These are phyloP conservation scores for Funneliformis mosseae DNA, from an alignment of 192 early-diverging fungal genomes.

Conservation along the genomic window DNA sequence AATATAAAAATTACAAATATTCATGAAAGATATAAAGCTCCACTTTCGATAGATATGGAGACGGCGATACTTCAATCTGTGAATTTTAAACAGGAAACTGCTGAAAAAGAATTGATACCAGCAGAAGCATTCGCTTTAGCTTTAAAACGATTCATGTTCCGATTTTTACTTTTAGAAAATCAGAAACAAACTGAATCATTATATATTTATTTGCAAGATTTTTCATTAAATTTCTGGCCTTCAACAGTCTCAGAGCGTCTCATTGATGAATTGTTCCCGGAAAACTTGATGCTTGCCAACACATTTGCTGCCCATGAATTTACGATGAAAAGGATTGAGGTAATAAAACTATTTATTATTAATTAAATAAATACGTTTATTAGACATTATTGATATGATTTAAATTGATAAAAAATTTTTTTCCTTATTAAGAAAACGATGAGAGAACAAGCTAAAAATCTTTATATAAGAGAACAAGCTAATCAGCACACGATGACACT, in stretches of 20 bases:
- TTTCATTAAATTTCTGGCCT: background rate
- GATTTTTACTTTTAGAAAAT: background rate
- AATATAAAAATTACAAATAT: conserved; percentile 3
- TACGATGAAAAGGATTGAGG: background rate
- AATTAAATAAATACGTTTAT: background rate
- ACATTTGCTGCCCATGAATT: background rate
- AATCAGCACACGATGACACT: no score
- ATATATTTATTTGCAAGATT: background rate
- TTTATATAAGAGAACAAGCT: no score
- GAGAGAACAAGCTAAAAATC: no score
- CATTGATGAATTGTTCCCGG: background rate
- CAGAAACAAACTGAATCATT: background rate
- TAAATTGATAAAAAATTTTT: no score
- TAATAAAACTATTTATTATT: background rate
- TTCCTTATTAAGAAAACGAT: no score
- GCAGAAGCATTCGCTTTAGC: background rate
- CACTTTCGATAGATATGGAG: background rate
- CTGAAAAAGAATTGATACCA: background rate
- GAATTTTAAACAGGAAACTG: background rate
- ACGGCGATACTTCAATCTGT: background rate
- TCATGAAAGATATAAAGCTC: conserved; percentile 24
- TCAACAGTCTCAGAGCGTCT: background rate
- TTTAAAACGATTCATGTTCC: conserved; percentile 8
- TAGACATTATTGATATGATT: no score
- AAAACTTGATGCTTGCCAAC: background rate